Conservation (phyloP, 2,329 filamentous ascomycete genomes). For the Sphaerulina vaccinii region DNA sequence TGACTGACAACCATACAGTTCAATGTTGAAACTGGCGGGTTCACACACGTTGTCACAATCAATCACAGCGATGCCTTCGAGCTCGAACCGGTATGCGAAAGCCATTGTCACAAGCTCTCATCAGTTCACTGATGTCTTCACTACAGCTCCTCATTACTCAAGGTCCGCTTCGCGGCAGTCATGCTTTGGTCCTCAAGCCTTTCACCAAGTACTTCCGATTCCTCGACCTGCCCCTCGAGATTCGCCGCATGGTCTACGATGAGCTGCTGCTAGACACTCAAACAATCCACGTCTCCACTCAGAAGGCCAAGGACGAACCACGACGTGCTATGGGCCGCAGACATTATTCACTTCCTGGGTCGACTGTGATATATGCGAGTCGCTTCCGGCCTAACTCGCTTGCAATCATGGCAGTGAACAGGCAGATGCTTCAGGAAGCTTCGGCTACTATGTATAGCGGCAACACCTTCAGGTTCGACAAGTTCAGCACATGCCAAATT, state of each 20-base stretch:
- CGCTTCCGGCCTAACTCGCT: slow-evolving; percentile 3
- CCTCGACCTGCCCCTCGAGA: slow-evolving; percentile 23
- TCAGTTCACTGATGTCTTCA: background rate
- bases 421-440: slow-evolving; percentile 12
- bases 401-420: background rate
- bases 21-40: background rate
- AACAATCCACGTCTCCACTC: background rate
- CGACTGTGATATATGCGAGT: too few species aligned
- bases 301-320: background rate
- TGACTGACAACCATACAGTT: slow-evolving; percentile 1
- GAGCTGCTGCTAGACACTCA: slow-evolving; percentile 10
- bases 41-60: slow-evolving; percentile 2
- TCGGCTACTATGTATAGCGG: slow-evolving; percentile 6
- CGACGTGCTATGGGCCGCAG: slow-evolving; percentile 2
- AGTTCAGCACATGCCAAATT: background rate
- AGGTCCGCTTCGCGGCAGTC: slow-evolving; percentile 18
- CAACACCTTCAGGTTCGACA: slow-evolving; percentile 3
- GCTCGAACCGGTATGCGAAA: slow-evolving; percentile 10
- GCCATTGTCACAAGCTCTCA: background rate
- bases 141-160: slow-evolving; percentile 14
- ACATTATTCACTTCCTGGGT: background rate
- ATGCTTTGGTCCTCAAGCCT: slow-evolving; percentile 22
- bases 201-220: slow-evolving; percentile 18
- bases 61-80: slow-evolving; percentile 12
- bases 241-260: slow-evolving; percentile 26